phyloP scores from a whole-genome alignment of 1,284 basidiomycete genomes.

The Neonothopanus nambi region DNA sequence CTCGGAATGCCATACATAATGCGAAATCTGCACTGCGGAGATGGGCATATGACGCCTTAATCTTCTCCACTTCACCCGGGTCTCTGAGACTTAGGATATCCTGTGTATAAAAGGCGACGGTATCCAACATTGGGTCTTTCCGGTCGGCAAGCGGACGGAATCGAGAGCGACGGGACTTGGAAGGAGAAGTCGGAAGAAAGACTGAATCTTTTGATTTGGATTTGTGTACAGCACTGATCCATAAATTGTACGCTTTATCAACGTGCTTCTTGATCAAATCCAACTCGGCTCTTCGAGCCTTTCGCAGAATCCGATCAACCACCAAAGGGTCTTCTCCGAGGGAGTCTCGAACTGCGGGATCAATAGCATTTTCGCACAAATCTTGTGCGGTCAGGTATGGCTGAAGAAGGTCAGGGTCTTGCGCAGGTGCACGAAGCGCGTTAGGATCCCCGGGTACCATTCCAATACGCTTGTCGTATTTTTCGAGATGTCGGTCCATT shows the following conservation, averaged over 20 bases:
- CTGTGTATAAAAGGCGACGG: constrained; percentile 28
- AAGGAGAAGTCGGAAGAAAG: constrained; percentile 8
- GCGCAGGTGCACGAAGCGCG: not conserved
- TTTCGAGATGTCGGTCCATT: constrained; percentile 26
- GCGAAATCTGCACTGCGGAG: constrained; percentile 31
- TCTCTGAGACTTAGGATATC: constrained; percentile 1
- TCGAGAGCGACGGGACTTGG: constrained; percentile 22
- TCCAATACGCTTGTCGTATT: constrained; percentile 14
- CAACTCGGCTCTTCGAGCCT: constrained; percentile 32
- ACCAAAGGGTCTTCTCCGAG: no score
- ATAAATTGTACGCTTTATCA: constrained; percentile 16
- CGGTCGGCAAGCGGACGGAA: no score
- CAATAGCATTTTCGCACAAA: not conserved
- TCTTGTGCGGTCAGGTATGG: constrained; percentile 22
- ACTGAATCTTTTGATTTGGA: constrained; percentile 20
- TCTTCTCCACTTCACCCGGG: constrained; percentile 30
- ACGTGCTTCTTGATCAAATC: constrained; percentile 38
- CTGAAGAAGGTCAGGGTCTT: constrained; percentile 25
- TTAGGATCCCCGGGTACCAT: not conserved
- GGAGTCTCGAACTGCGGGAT: no score
- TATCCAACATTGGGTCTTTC: constrained; percentile 20
- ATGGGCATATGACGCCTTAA: constrained; percentile 56
- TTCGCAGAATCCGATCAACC: constrained; percentile 19
- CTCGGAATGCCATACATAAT: constrained; percentile 46
- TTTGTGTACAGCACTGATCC: constrained; percentile 18